A percentile compares a stretch with the other conserved stretches of the same genome.
phyloP scores from a whole-genome alignment of 352 stramenopile genomes.

The Globisporangium alternatum region DNA sequence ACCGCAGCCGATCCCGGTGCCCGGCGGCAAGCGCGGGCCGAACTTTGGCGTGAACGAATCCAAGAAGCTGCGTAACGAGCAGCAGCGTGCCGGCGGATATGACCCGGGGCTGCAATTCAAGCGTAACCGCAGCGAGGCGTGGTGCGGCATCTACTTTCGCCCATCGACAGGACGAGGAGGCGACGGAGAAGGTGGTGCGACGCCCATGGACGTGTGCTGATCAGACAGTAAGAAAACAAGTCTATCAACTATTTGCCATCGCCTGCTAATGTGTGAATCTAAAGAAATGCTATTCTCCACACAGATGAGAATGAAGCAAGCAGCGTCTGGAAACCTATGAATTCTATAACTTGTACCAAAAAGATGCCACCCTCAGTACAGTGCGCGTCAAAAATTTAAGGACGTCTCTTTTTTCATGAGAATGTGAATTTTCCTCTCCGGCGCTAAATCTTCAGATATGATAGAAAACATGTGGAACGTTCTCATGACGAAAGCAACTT shows the following conservation, averaged over 20 bases:
- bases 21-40: conserved; percentile 73
- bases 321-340: not conserved
- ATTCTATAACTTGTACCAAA: too few species aligned
- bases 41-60: conserved; percentile 78
- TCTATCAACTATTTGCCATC: conserved; percentile 4
- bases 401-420: too few species aligned
- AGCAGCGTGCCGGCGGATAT: conserved; percentile 79
- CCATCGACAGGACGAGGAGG: conserved; percentile 29
- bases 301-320: not conserved
- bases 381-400: too few species aligned
- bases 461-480: too few species aligned
- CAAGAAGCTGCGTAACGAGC: conserved; percentile 74
- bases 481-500: too few species aligned
- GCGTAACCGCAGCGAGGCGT: conserved; percentile 76
- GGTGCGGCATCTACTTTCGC: conserved; percentile 73
- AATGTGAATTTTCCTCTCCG: too few species aligned
- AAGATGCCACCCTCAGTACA: too few species aligned
- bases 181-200: conserved; percentile 18
- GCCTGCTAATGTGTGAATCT: not conserved
- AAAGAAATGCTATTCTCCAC: not conserved
- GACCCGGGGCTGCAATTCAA: conserved; percentile 76
- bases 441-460: too few species aligned
- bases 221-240: not conserved
- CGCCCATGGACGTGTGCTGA: conserved; percentile 58
- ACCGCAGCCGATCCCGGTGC: conserved; percentile 71